Evolutionary conservation across 73 alveolate genomes (phyloP), one percentile per base, ranked within the genome.

Genomic region (Blepharisma stoltei): DNA sequence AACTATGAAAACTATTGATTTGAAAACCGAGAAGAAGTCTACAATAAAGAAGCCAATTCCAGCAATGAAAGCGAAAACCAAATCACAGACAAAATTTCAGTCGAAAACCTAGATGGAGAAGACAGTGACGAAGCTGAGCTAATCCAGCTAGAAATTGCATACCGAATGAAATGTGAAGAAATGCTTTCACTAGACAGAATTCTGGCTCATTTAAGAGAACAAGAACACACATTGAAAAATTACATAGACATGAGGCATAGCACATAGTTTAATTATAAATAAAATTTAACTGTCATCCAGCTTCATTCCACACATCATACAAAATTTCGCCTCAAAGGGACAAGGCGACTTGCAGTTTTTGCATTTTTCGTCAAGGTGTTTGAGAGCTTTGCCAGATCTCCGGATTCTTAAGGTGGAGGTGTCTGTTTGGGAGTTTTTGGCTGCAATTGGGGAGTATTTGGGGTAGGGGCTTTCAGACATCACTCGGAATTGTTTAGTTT

Each of bases 301-400:
- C 23, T 60, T 60, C 73, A 60, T 9, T 14, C 73, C 73, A 25
- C 73, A 60, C 73, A 60, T 60, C 73, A 60, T 60, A 25, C 73
- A 60, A 60, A 60, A 60, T 25, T 60, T 60, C 3, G 73, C 73
- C 5, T 25, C 18, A 60, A 38, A 38, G 14, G 23, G 14, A n/a
- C 14, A 60, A 25, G 73, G 23, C 14, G 14, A 60, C 2, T 60
- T 25, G 23, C 73, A 60, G 46, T 25, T 60, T 9, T n/a, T 8
- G 23, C 73, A 60, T 60, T 60, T 60, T 9, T 38, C 45, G 46
- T n/a, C 45, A 32, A 32, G 41, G 3, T 32, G 41, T 32, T 32
- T 32, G 41, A 32, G 41, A 32, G 41, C 41, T 32, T 32, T 32
- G 3, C 41, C 41, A 32, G 41, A 32, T 32, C 41, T 32, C 3